phyloP scores from a whole-genome alignment of 1,284 basidiomycete genomes.

The Inonotus obliquus region DNA sequence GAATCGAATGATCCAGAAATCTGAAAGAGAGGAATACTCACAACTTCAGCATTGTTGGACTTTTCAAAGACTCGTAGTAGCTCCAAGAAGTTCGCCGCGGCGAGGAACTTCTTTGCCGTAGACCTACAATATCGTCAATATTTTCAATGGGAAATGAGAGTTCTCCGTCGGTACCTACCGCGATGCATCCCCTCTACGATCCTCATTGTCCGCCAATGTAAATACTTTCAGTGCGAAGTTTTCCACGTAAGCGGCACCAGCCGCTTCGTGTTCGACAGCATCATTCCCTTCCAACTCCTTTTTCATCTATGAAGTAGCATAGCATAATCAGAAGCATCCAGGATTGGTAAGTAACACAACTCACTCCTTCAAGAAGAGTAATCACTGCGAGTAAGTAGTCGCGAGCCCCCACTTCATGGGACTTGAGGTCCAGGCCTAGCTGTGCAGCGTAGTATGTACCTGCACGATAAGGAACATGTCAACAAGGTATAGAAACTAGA shows the following conservation, averaged over 20 bases:
- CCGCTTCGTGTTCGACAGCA: conserved; percentile 79
- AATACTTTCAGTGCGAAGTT: conserved; percentile 93
- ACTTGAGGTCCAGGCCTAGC: conserved; percentile 71
- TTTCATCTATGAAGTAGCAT: conserved; percentile 53
- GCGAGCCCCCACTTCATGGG: conserved; percentile 56
- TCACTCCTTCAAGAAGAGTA: conserved; percentile 66
- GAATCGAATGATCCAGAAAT: conserved; percentile 27
- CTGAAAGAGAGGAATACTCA: neutral
- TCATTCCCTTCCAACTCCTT: conserved; percentile 69
- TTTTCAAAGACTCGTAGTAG: conserved; percentile 73
- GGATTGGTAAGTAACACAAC: conserved; percentile 21
- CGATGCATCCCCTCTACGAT: conserved; percentile 71
- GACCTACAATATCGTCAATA: conserved; percentile 38
- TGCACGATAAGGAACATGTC: conserved; percentile 30
- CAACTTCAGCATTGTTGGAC: conserved; percentile 41
- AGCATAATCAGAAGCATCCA: neutral
- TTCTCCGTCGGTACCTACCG: conserved; percentile 42
- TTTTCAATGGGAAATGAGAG: conserved; percentile 1
- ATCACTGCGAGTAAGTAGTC: conserved; percentile 73
- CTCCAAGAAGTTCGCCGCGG: conserved; percentile 85
- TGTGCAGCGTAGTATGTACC: conserved; percentile 90
- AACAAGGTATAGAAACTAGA: conserved; percentile 9
- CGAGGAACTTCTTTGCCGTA: conserved; percentile 86
- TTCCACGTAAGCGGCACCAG: conserved; percentile 85
- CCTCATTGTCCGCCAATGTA: conserved; percentile 85